These are phyloP conservation scores for Escovopsis sp. DNA, from an alignment of 2,329 filamentous ascomycete species.

Conservation along the genomic window DNA sequence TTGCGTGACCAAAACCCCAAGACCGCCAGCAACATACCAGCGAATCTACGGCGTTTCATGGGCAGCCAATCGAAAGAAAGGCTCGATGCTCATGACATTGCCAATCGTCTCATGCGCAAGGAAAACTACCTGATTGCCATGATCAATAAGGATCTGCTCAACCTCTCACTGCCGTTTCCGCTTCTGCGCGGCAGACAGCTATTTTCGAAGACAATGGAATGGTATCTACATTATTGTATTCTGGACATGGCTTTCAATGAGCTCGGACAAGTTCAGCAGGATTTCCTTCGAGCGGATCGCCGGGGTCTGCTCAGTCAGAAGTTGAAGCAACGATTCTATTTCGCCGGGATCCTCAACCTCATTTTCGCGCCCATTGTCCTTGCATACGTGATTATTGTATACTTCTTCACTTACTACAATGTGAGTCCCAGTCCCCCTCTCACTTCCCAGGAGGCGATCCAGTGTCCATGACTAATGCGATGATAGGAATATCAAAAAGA, in stretches of 20 bases:
- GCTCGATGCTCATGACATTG: conserved; percentile 92
- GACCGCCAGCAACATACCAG: conserved; percentile 46
- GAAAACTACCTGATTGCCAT: conserved; percentile 96
- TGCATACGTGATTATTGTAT: conserved; percentile 73
- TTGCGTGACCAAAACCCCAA: conserved; percentile 76
- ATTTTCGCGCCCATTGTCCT: conserved; percentile 77
- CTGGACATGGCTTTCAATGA: conserved; percentile 91
- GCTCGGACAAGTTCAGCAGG: conserved; percentile 69
- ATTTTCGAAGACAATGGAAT: conserved; percentile 81
- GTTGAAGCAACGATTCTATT: conserved; percentile 61
- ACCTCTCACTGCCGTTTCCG: conserved; percentile 74
- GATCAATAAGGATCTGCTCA: conserved; percentile 90
- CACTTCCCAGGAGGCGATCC: too few relatives aligned
- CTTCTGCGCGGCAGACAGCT: conserved; percentile 67
- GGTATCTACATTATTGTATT: conserved; percentile 81
- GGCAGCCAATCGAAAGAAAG: conserved; percentile 84
- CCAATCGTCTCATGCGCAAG: conserved; percentile 88
- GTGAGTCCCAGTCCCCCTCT: conserved; percentile 28
- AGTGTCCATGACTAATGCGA: not conserved
- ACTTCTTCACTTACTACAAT: conserved; percentile 92
- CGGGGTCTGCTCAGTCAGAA: conserved; percentile 65
- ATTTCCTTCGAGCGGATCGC: conserved; percentile 74
- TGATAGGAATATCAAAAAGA: conserved; percentile 84
- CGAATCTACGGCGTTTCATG: conserved; percentile 40
- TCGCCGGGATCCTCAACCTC: conserved; percentile 75